Evolutionary conservation across 306 rosid species (phyloP).

Genomic region (Benincasa hispida): DNA sequence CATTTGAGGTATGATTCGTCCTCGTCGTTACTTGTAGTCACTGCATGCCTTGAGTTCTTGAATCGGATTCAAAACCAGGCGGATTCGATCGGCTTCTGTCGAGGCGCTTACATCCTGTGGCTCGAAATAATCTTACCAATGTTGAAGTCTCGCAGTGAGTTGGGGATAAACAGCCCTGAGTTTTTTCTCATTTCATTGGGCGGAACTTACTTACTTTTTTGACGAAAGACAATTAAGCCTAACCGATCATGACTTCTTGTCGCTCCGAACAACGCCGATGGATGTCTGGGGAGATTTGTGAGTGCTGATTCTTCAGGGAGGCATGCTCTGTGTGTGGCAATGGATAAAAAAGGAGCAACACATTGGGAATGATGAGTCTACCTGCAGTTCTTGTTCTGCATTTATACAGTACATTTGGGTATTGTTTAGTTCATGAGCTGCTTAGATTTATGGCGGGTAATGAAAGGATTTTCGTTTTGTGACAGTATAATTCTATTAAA

Average conservation of each 20-base stretch:
- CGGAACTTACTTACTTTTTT: not conserved
- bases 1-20: slow-evolving; percentile 59
- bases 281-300: not conserved
- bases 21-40: slow-evolving; percentile 31
- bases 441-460: not conserved
- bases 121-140: not conserved
- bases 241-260: not conserved
- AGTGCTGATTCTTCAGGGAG: not conserved
- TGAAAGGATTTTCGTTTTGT: not conserved
- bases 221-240: not conserved
- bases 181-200: slow-evolving; percentile 41
- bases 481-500: not conserved
- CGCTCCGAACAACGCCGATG: not conserved
- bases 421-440: not conserved
- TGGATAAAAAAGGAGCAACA: not conserved
- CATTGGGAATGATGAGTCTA: not conserved
- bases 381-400: not conserved
- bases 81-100: slow-evolving; percentile 48
- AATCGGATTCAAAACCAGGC: slow-evolving; percentile 12
- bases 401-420: not conserved
- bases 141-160: slow-evolving; percentile 69
- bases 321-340: not conserved
- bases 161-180: slow-evolving; percentile 74
- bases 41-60: slow-evolving; percentile 22
- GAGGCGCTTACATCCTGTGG: slow-evolving; percentile 60